Base-by-base conservation (phyloP, 805 yeast genomes). In the Yarrowia yakushimensis region DNA sequence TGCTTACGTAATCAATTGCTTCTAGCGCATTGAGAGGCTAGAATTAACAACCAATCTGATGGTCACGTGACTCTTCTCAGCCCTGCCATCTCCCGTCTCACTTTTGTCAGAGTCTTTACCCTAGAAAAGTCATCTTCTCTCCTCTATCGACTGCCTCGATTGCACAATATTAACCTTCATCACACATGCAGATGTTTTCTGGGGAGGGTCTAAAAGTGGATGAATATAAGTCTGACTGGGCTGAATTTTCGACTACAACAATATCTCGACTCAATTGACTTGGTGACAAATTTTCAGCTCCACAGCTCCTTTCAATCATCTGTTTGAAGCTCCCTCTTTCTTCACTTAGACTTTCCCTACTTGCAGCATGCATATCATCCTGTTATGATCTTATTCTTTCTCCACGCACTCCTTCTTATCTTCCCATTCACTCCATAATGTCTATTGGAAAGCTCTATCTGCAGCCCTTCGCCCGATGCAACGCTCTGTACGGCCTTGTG, bases 401-500 rank as follows among this genome's bases (percentile, higher is more conserved):
- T 25, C 8, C 27, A 25, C 27, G 8, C 27, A 25, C 8, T 5
- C 27, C 8, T 8, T 25, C 8, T 25, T 25, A 5, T 4, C 8
- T 4, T 8, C 4, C 27, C 27, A 11, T 15, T 1, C 34, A 31
- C 1, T n/a, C 17, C 39, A 22, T 11, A 12, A 55, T 55, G 61
- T 55, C 61, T 15, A 39, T 55, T 11, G 61, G 61, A 55, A 55
- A 55, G 17, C 61, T 55, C 37, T 55, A 55, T 36, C 33, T 41
- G 9, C 36, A 37, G n/a, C 61, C 61, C 20, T 59, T 69, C 64
- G 63, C 69, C 52, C 67, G 73, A 8, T 28, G 33, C 27, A 31
- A 33, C 63, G 63, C 67, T 17, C 41, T 34, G 23, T 39, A 65
- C 41, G 66, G 63, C 20, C 67, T 74, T 28, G 73, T 86, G 75